These are phyloP conservation scores for Pseudisothecium myosuroides DNA, from an alignment of 225 moss, liverwort and hornwort genomes.

Conservation along the genomic window DNA sequence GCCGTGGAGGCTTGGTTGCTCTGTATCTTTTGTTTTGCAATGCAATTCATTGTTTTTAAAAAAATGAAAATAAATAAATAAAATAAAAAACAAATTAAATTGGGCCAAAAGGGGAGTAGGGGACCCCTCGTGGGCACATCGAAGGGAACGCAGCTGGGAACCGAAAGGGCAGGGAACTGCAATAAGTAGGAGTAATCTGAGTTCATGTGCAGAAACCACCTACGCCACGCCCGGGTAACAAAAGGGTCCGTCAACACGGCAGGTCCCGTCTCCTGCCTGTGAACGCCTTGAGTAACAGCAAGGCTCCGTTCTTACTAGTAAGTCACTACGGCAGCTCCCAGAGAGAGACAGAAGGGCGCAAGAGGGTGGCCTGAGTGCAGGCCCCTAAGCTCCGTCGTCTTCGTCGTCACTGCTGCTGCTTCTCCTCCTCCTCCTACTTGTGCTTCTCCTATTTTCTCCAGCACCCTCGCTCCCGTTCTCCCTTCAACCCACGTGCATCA, in stretches of 20 bases:
- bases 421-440: not conserved
- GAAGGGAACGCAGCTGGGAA: not conserved
- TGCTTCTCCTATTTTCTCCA: not conserved
- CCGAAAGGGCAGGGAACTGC: not conserved
- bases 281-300: not conserved
- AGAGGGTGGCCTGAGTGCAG: not conserved
- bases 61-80: too few species aligned
- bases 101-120: not conserved
- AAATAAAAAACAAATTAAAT: too few species aligned
- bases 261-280: not conserved
- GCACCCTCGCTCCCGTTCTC: not conserved
- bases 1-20: too few species aligned
- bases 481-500: not conserved
- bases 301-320: not conserved
- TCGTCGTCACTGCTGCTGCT: not conserved
- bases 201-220: not conserved
- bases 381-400: not conserved
- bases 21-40: too few species aligned
- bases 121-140: not conserved
- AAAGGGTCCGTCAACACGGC: not conserved
- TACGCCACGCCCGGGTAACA: not conserved
- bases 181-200: not conserved
- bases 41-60: too few species aligned
- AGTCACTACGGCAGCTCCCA: not conserved
- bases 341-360: not conserved